Evolutionary conservation across 2,329 filamentous ascomycete genomes (phyloP), one percentile per base, ranked within the genome.

Genomic region (Monascus ruber): DNA sequence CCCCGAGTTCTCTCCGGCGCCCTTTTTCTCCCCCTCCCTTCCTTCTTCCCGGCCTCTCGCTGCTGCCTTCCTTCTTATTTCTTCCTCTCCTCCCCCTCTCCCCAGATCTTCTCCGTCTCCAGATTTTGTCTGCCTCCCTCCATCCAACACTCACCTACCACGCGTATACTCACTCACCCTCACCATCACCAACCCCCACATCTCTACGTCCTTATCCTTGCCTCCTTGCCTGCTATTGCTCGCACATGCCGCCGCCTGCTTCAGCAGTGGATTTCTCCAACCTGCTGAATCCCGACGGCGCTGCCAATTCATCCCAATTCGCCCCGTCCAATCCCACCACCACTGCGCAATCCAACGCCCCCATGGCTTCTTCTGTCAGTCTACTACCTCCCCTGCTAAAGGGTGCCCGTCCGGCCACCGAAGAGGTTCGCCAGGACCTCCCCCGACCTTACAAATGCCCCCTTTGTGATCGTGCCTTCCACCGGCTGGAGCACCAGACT

Each of bases 361-460:
- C 55, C 45, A 69, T 69, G 65, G 55, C 66, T 31, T 62, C 66
- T 35, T 59, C 64, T 6, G 63, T 67, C 35, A 64, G 65, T 47
- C 52, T 67, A 31, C 46, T 69, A 42, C 66, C 67, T 34, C 63
- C 65, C 24, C 54, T 68, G 36, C 59, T 66, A 48, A 63, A 63
- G 45, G 63, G 63, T 41, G 52, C 59, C 37, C 57, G 79, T 35
- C 76, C 78, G 34, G 72, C 71, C 48, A 74, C 79, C 42, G 77
- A 85, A 56, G 60, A 63, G 46, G 52, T 58, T 26, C 76, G 65
- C 65, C 85, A 73, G 71, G 89, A 96, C 65, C 77, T 96, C 39
- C 91, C 91, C 43, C 81, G 91, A 41, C 89, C 89, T 1, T 98
- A 98, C 79, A 96, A 96, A 72, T 98, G 89, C 65, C 88, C 89